Conservation (phyloP, 495 filamentous ascomycete genomes). For the Alectoria sarmentosa region DNA sequence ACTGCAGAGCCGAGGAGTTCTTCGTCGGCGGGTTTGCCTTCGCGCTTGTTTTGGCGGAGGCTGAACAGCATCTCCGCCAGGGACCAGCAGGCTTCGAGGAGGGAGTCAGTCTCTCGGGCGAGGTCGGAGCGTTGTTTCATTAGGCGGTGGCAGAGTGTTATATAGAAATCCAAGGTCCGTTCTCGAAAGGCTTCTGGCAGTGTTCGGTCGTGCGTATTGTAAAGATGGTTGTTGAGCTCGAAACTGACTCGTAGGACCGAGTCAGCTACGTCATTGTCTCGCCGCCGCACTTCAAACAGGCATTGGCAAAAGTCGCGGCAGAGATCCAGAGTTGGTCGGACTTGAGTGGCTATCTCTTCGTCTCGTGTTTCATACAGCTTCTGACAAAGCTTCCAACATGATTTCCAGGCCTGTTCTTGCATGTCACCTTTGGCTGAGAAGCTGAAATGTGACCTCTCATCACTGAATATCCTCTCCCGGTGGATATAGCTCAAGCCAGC, state of each 20-base stretch:
- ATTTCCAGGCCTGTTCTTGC: conserved; percentile 82
- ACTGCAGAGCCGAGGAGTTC: conserved; percentile 80
- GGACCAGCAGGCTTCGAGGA: conserved; percentile 82
- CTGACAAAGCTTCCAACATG: conserved; percentile 86
- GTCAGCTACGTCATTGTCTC: conserved; percentile 68
- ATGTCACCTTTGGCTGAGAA: conserved; percentile 58
- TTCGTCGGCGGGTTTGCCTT: conserved; percentile 67
- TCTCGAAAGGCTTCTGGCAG: conserved; percentile 85
- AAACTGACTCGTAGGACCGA: conserved; percentile 87
- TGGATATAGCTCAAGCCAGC: conserved; percentile 80
- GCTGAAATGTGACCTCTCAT: conserved; percentile 57
- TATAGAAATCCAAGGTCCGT: conserved; percentile 86
- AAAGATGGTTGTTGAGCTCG: conserved; percentile 90
- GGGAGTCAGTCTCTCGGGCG: conserved; percentile 71
- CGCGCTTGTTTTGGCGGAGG: conserved; percentile 72
- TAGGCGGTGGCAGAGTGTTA: conserved; percentile 82
- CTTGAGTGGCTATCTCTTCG: conserved; percentile 62
- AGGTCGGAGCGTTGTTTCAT: conserved; percentile 84
- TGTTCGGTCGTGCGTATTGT: conserved; percentile 79
- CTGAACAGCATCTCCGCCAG: conserved; percentile 92
- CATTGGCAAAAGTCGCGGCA: conserved; percentile 89
- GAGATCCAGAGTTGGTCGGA: conserved; percentile 71
- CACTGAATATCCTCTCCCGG: conserved; percentile 65
- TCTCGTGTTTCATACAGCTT: conserved; percentile 75
- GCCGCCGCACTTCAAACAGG: conserved; percentile 73